Conservation (phyloP, 2,329 filamentous ascomycete genomes). For the Didymosphaeria variabile region DNA sequence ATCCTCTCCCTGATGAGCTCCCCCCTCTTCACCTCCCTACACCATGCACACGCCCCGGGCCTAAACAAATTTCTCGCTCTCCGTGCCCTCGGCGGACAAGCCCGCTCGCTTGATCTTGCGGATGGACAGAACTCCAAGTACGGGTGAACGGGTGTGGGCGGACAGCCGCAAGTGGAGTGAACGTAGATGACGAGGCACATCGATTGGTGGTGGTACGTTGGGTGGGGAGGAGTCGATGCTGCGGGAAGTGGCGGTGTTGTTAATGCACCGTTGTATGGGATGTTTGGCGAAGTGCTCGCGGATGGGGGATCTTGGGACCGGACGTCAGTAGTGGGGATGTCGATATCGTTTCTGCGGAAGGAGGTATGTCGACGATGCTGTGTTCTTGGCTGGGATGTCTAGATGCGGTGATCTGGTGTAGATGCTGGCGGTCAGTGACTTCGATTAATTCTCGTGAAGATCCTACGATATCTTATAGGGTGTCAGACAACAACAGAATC, state of each 20-base stretch:
- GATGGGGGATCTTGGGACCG: neutral
- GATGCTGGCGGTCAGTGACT: neutral
- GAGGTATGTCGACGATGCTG: slow-evolving; percentile 15
- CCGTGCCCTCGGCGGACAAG: slow-evolving; percentile 30
- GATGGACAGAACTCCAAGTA: slow-evolving; percentile 29
- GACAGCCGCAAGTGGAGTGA: slow-evolving; percentile 34
- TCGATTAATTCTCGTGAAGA: neutral
- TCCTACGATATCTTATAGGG: neutral
- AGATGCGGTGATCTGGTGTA: neutral
- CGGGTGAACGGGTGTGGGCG: slow-evolving; percentile 28
- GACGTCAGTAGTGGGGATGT: neutral
- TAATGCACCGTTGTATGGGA: too few relatives aligned
- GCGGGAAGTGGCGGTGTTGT: neutral
- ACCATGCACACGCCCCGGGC: slow-evolving; percentile 30
- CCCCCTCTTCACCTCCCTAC: slow-evolving; percentile 26
- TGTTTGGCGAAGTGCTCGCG: neutral
- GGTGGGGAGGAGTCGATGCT: neutral
- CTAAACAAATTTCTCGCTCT: slow-evolving; percentile 15
- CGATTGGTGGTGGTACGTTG: neutral
- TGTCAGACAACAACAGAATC: neutral
- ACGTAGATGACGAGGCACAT: slow-evolving; percentile 41
- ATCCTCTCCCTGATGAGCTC: slow-evolving; percentile 20
- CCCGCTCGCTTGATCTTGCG: neutral
- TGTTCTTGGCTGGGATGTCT: neutral
- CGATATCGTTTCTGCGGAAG: neutral